phyloP scores from a whole-genome alignment of 2,329 filamentous ascomycete genomes.

The Stachybotrys elegans region DNA sequence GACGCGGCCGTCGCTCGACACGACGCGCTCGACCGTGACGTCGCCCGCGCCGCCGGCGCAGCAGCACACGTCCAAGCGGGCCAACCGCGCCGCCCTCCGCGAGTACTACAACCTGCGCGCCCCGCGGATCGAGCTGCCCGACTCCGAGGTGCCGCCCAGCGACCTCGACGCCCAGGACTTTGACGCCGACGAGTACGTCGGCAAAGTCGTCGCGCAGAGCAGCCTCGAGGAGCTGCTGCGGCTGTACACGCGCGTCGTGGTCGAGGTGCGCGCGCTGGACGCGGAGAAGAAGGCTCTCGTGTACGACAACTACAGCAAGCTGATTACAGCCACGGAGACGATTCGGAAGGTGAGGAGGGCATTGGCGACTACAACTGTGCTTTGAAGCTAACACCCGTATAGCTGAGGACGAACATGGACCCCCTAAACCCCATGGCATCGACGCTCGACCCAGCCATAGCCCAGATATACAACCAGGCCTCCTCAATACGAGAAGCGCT shows the following conservation, averaged over 20 bases:
- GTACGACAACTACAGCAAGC: constrained; percentile 96
- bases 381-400: constrained; percentile 3
- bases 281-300: constrained; percentile 96
- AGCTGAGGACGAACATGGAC: constrained; percentile 79
- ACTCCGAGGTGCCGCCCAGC: constrained; percentile 55
- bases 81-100: constrained; percentile 81
- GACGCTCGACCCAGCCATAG: constrained; percentile 68
- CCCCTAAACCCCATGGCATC: constrained; percentile 69
- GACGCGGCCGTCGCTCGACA: constrained; percentile 67
- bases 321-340: constrained; percentile 94
- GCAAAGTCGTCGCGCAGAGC: constrained; percentile 54
- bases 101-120: constrained; percentile 83
- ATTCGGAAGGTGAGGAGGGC: constrained; percentile 63
- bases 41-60: constrained; percentile 38
- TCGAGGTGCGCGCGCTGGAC: constrained; percentile 84
- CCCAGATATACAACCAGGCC: constrained; percentile 64
- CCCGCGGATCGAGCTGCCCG: constrained; percentile 37
- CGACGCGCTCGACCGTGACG: constrained; percentile 52
- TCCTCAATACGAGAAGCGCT: constrained; percentile 48
- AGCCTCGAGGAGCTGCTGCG: constrained; percentile 64
- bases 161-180: constrained; percentile 75
- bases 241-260: constrained; percentile 65
- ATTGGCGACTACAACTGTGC: too few relatives aligned
- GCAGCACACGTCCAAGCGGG: constrained; percentile 35
- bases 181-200: constrained; percentile 64